Conservation (phyloP, 352 stramenopile genomes). For the Halophytophthora batemanensis region DNA sequence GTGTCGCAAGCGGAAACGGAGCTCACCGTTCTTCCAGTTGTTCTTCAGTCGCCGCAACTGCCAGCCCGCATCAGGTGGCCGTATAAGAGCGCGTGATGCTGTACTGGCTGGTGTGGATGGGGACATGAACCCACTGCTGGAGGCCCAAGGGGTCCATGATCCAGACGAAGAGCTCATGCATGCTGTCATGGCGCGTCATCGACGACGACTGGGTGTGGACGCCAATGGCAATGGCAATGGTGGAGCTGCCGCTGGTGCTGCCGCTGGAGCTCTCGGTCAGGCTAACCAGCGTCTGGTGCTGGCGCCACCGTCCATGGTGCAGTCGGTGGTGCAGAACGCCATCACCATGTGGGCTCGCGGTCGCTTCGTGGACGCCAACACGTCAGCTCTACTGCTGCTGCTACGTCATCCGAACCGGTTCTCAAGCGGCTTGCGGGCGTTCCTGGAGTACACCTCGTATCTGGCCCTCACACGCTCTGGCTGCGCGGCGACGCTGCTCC, state of each 20-base stretch:
- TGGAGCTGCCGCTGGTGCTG: slow-evolving; percentile 5
- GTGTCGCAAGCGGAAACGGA: neutral
- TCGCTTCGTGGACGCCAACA: slow-evolving; percentile 34
- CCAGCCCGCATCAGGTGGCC: slow-evolving; percentile 8
- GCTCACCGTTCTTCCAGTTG: slow-evolving; percentile 31
- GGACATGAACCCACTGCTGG: slow-evolving; percentile 17
- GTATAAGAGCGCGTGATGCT: slow-evolving; percentile 7
- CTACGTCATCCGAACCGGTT: slow-evolving; percentile 30
- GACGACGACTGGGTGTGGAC: slow-evolving; percentile 13
- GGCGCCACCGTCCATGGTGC: slow-evolving; percentile 23
- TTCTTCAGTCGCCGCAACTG: slow-evolving; percentile 34
- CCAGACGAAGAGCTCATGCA: slow-evolving; percentile 13
- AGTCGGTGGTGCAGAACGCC: slow-evolving; percentile 38
- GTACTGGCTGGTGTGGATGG: slow-evolving; percentile 10
- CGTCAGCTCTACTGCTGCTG: slow-evolving; percentile 34
- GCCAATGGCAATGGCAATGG: neutral
- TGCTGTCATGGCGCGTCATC: slow-evolving; percentile 13
- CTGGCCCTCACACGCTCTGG: slow-evolving; percentile 35
- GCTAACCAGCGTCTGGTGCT: slow-evolving; percentile 13
- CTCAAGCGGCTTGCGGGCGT: slow-evolving; percentile 40
- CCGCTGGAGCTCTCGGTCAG: slow-evolving; percentile 11
- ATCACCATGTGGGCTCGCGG: slow-evolving; percentile 38
- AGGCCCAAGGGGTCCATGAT: slow-evolving; percentile 4
- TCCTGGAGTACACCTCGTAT: slow-evolving; percentile 71
- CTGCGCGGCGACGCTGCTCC: slow-evolving; percentile 41